These are phyloP conservation scores for Venturiaceae sp. DNA, from an alignment of 2,329 filamentous ascomycete species.

Conservation along the genomic window DNA sequence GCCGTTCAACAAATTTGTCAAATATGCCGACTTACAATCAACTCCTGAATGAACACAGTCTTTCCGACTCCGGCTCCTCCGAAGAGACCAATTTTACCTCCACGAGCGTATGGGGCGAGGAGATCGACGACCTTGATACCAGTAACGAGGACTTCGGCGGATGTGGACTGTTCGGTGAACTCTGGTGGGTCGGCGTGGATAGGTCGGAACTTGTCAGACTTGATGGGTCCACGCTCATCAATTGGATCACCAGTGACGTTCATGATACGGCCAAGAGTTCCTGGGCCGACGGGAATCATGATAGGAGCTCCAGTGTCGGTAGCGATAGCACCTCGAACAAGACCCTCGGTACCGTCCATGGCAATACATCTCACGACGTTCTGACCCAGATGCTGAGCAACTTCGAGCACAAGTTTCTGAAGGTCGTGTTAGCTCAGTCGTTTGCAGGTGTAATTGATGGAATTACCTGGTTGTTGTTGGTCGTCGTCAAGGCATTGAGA, in stretches of 20 bases:
- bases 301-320: slow-evolving; percentile 90
- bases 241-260: slow-evolving; percentile 99
- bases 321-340: slow-evolving; percentile 81
- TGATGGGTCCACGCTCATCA: slow-evolving; percentile 98
- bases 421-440: not conserved
- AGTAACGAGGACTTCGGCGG: slow-evolving; percentile 92
- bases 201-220: slow-evolving; percentile 74
- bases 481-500: slow-evolving; percentile 90
- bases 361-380: slow-evolving; percentile 99
- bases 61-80: slow-evolving; percentile 99
- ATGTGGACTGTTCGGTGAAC: slow-evolving; percentile 93
- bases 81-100: slow-evolving; percentile 99
- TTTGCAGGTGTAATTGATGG: slow-evolving; percentile 68
- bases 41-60: slow-evolving; percentile 99
- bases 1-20: not conserved
- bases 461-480: slow-evolving; percentile 89
- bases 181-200: slow-evolving; percentile 91
- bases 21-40: slow-evolving; percentile 56
- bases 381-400: slow-evolving; percentile 97
- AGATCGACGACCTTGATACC: slow-evolving; percentile 99
- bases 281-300: slow-evolving; percentile 88
- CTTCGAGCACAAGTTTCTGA: slow-evolving; percentile 15
- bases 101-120: slow-evolving; percentile 97
- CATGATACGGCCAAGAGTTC: slow-evolving; percentile 96
- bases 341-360: slow-evolving; percentile 99